Percentiles rank a stretch among this genome's conserved stretches.
These are phyloP conservation scores for Vigna nakashimae DNA, from an alignment of 306 rosid species.

Conservation along the genomic window DNA sequence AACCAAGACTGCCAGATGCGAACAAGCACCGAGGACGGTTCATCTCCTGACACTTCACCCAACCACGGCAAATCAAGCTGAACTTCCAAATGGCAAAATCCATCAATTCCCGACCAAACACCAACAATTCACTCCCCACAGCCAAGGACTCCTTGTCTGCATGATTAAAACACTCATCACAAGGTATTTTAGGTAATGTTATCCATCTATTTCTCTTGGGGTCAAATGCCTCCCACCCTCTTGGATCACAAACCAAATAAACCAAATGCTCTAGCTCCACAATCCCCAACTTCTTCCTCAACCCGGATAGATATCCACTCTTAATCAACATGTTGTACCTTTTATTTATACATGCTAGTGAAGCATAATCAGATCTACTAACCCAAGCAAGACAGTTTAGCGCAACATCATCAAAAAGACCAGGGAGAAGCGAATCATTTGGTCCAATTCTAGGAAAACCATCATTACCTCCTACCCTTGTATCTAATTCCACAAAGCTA, in stretches of 20 bases:
- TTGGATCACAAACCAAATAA: conserved; percentile 74
- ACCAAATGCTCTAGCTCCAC: conserved; percentile 77
- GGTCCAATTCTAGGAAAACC: conserved; percentile 62
- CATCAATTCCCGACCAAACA: conserved; percentile 74
- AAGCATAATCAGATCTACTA: conserved; percentile 68
- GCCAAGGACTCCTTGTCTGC: conserved; percentile 88
- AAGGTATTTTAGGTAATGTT: conserved; percentile 73
- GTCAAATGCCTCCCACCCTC: conserved; percentile 77
- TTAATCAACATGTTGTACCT: conserved; percentile 61
- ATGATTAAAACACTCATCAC: conserved; percentile 80
- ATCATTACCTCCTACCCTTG: conserved; percentile 58
- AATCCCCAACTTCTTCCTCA: conserved; percentile 64
- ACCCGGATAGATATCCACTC: conserved; percentile 62
- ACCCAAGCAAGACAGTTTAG: conserved; percentile 69
- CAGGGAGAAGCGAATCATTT: conserved; percentile 72
- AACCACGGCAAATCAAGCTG: conserved; percentile 50
- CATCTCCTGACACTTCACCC: conserved; percentile 73
- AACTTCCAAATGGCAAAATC: conserved; percentile 84
- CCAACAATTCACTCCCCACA: conserved; percentile 71
- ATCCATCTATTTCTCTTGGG: conserved; percentile 67
- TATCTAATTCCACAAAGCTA: conserved; percentile 29
- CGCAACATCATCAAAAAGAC: conserved; percentile 75
- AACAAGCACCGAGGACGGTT: conserved; percentile 79
- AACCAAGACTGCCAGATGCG: conserved; percentile 75
- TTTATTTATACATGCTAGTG: conserved; percentile 60